Evolutionary conservation across 768 basidiomycete genomes (phyloP).

Genomic region (Lentinus tigrinus): DNA sequence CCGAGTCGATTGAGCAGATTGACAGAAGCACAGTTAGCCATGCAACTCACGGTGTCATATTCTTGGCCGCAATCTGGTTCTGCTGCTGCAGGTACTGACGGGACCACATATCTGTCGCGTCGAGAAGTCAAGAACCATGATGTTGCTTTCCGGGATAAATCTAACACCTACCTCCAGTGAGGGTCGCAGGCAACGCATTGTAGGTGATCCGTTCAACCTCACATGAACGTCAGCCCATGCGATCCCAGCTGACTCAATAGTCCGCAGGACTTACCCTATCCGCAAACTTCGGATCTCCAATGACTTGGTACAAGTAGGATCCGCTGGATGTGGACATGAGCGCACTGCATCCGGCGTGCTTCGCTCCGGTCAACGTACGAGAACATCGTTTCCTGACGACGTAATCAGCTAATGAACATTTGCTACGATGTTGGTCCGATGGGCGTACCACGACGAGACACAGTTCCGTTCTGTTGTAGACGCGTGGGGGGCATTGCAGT

Average conservation of each 20-base stretch:
- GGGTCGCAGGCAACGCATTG: slow-evolving; percentile 48
- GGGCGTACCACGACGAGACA: slow-evolving; percentile 49
- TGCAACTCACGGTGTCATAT: slow-evolving; percentile 48
- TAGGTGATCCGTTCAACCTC: slow-evolving; percentile 49
- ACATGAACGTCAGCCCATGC: neutral
- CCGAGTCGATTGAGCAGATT: neutral
- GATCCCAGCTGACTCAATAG: neutral
- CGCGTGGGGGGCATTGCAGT: no score
- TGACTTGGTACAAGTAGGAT: slow-evolving; percentile 55
- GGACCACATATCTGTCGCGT: slow-evolving; percentile 52
- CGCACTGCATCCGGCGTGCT: neutral
- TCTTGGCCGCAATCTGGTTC: slow-evolving; percentile 55
- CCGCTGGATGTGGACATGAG: slow-evolving; percentile 33
- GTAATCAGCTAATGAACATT: neutral
- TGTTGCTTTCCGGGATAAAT: neutral
- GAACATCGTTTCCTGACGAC: slow-evolving; percentile 56
- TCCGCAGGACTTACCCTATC: slow-evolving; percentile 38
- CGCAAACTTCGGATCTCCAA: slow-evolving; percentile 50
- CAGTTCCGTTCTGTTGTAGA: slow-evolving; percentile 44
- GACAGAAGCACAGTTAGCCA: neutral
- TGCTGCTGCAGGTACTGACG: slow-evolving; percentile 59
- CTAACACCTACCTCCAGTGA: slow-evolving; percentile 40
- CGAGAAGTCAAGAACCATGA: neutral
- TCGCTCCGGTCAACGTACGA: slow-evolving; percentile 37
- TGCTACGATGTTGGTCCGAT: neutral